Base-by-base conservation (phyloP, 139 green algal genomes). In the Prasinococcaceae sp. region DNA sequence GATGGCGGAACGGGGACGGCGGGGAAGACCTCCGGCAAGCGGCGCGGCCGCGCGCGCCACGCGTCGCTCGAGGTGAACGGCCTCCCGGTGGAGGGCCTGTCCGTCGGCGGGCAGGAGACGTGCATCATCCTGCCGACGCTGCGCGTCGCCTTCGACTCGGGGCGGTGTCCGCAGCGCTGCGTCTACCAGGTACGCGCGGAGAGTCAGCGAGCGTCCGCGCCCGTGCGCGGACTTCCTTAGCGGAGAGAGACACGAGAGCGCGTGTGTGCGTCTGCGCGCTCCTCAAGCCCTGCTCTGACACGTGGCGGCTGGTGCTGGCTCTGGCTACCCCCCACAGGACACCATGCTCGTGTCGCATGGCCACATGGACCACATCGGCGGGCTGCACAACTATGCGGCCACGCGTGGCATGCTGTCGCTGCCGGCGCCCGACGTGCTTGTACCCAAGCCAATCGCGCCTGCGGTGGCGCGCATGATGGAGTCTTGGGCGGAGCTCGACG, bases 341-440 rank as follows among this genome's bases (percentile, higher is more conserved):
- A 77, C 45, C 2, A 50, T 85, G 46, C 66, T 84, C 28, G 50
- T 88, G 6, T 73, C 54, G 8, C 80, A 88, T 58, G 70, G 61
- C 1, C 80, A 88, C 64, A 51, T 88, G 49, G 80, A 88, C 61
- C 80, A 88, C 60, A 64, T 88, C 3, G 79, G 79, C 0, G 77
- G 70, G 29, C 40, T 72, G 4, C 46, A 50, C 3, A 60, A 69
- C 30, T 63, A 81, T 28, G 47, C 67, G 3, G 66, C 65, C 10
- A 70, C 49, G 1, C 60, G 73, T 30, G 59, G 48, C 14, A 46
- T 74, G n/a, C 37, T 74, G 26, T 40, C 24, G 3, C 50, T 67
- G 4, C 33, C 39, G 27, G 63, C 69, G 27, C 58, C 63, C 40
- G 50, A 63, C 38, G 48, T 82, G 47, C 56, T 71, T 35, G 54